Evolutionary conservation across 495 filamentous ascomycete genomes (phyloP), one percentile per base, ranked within the genome.

Genomic region (Penicillium turbatum): DNA sequence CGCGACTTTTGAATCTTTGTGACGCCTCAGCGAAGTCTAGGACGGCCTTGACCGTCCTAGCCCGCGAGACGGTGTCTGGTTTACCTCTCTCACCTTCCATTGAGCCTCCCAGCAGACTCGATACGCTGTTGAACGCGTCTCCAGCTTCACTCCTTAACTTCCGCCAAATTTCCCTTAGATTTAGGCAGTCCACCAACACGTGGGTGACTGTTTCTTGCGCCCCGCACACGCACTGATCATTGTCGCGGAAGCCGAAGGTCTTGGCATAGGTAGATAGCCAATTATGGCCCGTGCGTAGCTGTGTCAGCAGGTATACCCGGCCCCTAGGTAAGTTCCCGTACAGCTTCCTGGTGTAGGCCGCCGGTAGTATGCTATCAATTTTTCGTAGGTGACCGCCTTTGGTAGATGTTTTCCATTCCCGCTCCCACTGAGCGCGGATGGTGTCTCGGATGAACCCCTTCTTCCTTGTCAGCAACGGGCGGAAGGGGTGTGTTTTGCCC

Each of bases 171-270:
- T 21, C 13, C 17, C 8, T 36, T 11, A 21, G 24, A 37, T 39
- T 39, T 15, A n/a, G 27, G 27, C 56, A 62, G n/a, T 57, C 59
- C 35, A 65, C 5, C 12, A 62, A 36, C 0, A 65, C 55, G 12
- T 65, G 53, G 11, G 11, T 44, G 32, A 62, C 59, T n/a, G 50
- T 65, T 30, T 62, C 62, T 37, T 47, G 56, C 36, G 53, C 59
- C 11, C 54, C 55, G 48, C 48, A 58, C 9, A n/a, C 57, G 32
- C 57, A 60, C 9, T 39, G 35, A 38, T 63, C 51, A n/a, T 66
- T 53, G 8, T 63, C 60, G 5, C 48, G 40, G 16, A 38, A 59
- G 12, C 57, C n/a, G n/a, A 44, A 39, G 1, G 2, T 27, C 24
- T 58, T 65, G 3, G 29, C 32, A 26, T 59, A 56, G 15, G 30